Base-by-base conservation (phyloP, 2,329 filamentous ascomycete genomes). In the Ascochyta koolunga region DNA sequence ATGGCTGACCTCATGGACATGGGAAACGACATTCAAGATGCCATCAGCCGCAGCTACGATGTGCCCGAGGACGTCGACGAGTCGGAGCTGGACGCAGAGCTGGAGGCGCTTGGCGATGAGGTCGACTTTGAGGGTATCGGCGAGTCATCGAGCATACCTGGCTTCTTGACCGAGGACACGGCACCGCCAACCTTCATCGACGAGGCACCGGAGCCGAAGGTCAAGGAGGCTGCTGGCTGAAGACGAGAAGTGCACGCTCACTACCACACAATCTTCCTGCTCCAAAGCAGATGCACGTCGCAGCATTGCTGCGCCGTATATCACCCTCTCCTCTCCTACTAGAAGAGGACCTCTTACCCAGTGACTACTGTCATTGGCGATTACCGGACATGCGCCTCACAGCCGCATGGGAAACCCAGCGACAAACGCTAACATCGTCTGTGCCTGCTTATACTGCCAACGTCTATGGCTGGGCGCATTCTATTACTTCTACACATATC, bases 1-100 rank as follows among this genome's bases (percentile, higher is more conserved):
- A 98, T 99, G 95, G 93, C 93, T 5, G 95, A 99, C 77, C 76
- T 99, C 67, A 90, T 99, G 86, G 95, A 99, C 71, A 88, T 97
- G 57, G 93, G 95, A 3, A 98, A 98, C 76, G 95, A 99, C 76
- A 99, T 99, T 55, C 92, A 99, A 78, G 95, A 98, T 79, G 93
- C 89, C 62, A 89, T 99, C 52, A 89, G 89, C 56, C 79, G 95
- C 60, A 90, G 90, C 64, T 99, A 99, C 76, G 93, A 98, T 72
- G 84, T 99, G 31, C 95, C 95, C 0, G 95, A 99, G 68, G 95
- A 98, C 74, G 92, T 99, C 19, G 93, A 98, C 74, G 95, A 99
- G 84, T 87, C 89, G 1, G 95, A 99, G 79, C 78, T 99, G 57
- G 95, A 99, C 79, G 95, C 95, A 4, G 95, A 99, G 81, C 78